Evolutionary conservation across 805 yeast genomes (phyloP), one percentile per base, ranked within the genome.

Genomic region (Yamadazyma kitorensis): DNA sequence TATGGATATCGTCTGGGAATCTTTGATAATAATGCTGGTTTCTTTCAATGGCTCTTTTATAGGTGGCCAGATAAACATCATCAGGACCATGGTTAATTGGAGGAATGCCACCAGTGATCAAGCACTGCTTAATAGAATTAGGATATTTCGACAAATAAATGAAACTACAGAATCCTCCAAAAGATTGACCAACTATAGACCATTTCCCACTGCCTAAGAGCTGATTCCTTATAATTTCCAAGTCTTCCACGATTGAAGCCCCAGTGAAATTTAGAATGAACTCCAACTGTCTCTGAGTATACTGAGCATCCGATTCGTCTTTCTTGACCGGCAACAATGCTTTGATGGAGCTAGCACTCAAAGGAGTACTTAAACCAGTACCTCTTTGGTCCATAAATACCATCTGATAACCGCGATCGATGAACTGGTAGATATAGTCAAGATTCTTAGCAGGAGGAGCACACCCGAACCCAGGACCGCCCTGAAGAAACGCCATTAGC

Each of bases 31-130:
- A 76, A 28, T 65, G 74, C 13, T 45, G 37, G 46, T 77, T 76
- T 31, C 80, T 52, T 33, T 73, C 75, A 13, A 37, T 56, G 2
- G 78, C 71, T 13, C 75, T 52, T 20, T 57, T 43, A 39, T 68
- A 74, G 3, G 80, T 72, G 2, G 71, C 72, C 8, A 38, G 34
- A 43, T 76, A 74, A 6, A 77, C 80, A 24, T 70, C 69, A 31
- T 70, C 75, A 4, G 74, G 65, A 1, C 59, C 45, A 20, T 44
- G 48, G 5, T 58, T 60, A 12, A 77, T 49, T 1, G 82, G 82
- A 2, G 83, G 82, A 10, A 77, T 61, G 5, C 82, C 83, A 2
- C 80, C 83, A 1, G 82, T 69, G 16, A 76, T 51, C 12, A 77
- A 46, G 1, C 71, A 72, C 31, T 64, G 68, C 26, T 57, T 58